Conservation (phyloP, 2,329 filamentous ascomycete species). For the Diplocarpon mali region DNA sequence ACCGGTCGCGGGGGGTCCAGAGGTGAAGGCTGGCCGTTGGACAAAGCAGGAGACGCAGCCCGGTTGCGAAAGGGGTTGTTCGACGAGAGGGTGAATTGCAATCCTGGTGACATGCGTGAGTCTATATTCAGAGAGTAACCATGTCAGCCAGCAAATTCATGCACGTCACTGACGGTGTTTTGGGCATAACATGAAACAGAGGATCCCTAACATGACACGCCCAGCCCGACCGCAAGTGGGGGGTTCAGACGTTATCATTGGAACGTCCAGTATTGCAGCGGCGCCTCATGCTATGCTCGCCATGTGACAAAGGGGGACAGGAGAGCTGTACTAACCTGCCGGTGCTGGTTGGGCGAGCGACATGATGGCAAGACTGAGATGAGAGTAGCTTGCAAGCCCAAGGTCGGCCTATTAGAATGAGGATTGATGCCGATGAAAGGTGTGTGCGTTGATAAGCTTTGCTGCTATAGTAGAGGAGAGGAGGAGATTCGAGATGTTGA, state of each 20-base stretch:
- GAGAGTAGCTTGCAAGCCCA: neutral
- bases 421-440: neutral
- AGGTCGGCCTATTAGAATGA: constrained; percentile 6
- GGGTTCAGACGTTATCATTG: constrained; percentile 3
- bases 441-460: constrained; percentile 5
- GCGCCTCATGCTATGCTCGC: neutral
- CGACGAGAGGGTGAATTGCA: constrained; percentile 54
- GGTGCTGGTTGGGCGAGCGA: constrained; percentile 24
- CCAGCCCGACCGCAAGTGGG: constrained; percentile 9
- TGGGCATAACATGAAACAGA: constrained; percentile 22
- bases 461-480: neutral
- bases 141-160: constrained; percentile 22
- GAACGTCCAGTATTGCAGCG: too few species aligned
- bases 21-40: constrained; percentile 38
- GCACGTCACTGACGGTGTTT: constrained; percentile 19
- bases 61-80: constrained; percentile 77
- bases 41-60: constrained; percentile 46
- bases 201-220: constrained; percentile 24
- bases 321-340: constrained; percentile 22
- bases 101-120: constrained; percentile 36
- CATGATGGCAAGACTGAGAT: constrained; percentile 20
- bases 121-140: constrained; percentile 23
- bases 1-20: constrained; percentile 49
- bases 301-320: constrained; percentile 3
- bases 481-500: neutral